Percentiles rank a stretch among this genome's conserved stretches.
phyloP scores from a whole-genome alignment of 805 yeast genomes.

The Wickerhamiella spandovensis region DNA sequence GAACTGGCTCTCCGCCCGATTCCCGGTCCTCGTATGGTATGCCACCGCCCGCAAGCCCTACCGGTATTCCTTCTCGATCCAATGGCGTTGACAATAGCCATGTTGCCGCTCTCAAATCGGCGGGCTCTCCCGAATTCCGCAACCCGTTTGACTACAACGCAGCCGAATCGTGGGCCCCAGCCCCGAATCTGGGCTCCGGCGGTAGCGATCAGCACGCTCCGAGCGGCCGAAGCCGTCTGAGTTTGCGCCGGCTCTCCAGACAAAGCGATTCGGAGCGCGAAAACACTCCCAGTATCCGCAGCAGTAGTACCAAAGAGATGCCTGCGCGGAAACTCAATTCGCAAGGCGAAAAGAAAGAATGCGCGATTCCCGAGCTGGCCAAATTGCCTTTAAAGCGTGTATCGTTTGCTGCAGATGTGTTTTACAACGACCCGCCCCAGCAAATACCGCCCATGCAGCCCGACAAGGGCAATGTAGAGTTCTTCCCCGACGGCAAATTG shows the following conservation, averaged over 20 bases:
- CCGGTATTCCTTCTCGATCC: not conserved
- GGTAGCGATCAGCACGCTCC: not conserved
- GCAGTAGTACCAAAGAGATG: not conserved
- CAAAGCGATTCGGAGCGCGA: not conserved
- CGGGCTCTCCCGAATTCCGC: not conserved
- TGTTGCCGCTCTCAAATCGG: not conserved
- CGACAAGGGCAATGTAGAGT: slow-evolving; percentile 55
- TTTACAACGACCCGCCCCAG: slow-evolving; percentile 78
- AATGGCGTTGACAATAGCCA: not conserved
- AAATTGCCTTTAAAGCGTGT: slow-evolving; percentile 9
- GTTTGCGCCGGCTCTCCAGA: not conserved
- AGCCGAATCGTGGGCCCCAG: not conserved
- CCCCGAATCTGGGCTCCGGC: not conserved
- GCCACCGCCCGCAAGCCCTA: not conserved
- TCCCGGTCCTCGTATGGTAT: not conserved
- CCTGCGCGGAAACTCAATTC: not conserved
- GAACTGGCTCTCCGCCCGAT: not conserved
- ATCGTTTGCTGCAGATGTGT: slow-evolving; percentile 59
- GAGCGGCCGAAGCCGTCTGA: not conserved
- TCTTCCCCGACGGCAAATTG: slow-evolving; percentile 20
- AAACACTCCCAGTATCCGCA: not conserved
- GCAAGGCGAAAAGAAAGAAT: not conserved
- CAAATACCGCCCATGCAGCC: slow-evolving; percentile 85
- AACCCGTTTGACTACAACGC: slow-evolving; percentile 1
- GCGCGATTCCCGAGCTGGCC: not conserved